These are phyloP conservation scores for Geotrichum histeridarum DNA, from an alignment of 1,139 yeast species.

Conservation along the genomic window DNA sequence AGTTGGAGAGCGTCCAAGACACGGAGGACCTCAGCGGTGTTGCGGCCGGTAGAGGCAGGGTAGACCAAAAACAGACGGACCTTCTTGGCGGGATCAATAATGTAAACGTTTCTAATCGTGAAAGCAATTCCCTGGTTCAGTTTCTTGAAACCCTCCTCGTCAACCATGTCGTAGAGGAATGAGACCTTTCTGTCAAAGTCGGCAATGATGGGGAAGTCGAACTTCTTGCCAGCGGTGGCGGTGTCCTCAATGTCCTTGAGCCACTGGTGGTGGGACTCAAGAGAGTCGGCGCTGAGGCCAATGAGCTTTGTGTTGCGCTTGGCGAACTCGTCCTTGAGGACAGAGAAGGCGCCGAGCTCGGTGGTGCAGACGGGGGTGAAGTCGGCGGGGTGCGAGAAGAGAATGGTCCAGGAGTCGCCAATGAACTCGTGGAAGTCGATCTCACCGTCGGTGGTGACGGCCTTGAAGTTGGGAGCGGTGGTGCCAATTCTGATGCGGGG, in stretches of 20 bases:
- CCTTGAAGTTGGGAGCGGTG: constrained; percentile 76
- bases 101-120: constrained; percentile 82
- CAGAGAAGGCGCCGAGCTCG: constrained; percentile 87
- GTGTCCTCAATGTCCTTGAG: constrained; percentile 82
- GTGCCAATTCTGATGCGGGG: constrained; percentile 58
- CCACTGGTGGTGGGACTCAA: constrained; percentile 76
- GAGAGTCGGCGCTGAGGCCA: constrained; percentile 77
- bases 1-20: constrained; percentile 80
- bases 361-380: constrained; percentile 95
- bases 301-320: constrained; percentile 76
- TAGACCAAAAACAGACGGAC: constrained; percentile 76
- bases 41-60: constrained; percentile 91
- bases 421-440: constrained; percentile 76
- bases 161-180: constrained; percentile 81
- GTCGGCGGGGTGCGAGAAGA: constrained; percentile 91
- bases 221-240: constrained; percentile 56
- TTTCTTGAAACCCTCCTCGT: constrained; percentile 79
- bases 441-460: constrained; percentile 70
- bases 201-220: constrained; percentile 82
- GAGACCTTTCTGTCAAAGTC: constrained; percentile 78
- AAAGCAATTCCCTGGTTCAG: constrained; percentile 61
- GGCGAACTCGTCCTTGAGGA: constrained; percentile 74
- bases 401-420: constrained; percentile 76
- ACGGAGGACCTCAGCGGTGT: constrained; percentile 80
- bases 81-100: constrained; percentile 83